These are phyloP conservation scores for Blastobotrys capitulatus DNA, from an alignment of 1,139 yeast genomes.

Conservation along the genomic window DNA sequence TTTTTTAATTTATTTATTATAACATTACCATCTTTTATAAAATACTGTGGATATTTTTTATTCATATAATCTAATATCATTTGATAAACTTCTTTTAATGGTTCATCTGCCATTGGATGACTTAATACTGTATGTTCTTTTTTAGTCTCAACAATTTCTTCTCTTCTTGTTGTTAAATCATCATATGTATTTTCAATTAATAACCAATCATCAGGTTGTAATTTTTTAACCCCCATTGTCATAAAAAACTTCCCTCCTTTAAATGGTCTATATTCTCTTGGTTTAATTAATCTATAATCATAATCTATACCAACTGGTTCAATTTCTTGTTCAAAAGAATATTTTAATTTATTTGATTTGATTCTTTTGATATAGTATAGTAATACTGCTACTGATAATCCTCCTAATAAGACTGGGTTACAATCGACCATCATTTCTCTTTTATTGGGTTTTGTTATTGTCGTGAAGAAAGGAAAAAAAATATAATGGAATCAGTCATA, in stretches of 20 bases:
- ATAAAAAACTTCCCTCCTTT: constrained; percentile 56
- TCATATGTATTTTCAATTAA: constrained; percentile 60
- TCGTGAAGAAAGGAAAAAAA: too few relatives aligned
- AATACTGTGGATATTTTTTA: constrained; percentile 57
- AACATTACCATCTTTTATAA: constrained; percentile 25
- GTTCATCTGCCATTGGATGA: constrained; percentile 43
- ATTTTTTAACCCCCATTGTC: constrained; percentile 60
- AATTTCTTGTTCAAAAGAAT: background rate
- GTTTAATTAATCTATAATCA: constrained; percentile 44
- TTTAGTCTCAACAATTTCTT: constrained; percentile 38
- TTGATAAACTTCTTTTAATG: constrained; percentile 54
- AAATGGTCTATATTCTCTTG: constrained; percentile 56
- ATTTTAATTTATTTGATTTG: too few relatives aligned
- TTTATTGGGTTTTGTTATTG: too few relatives aligned
- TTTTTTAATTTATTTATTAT: constrained; percentile 22
- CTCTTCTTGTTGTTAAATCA: constrained; percentile 42
- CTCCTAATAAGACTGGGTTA: too few relatives aligned
- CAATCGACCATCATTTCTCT: too few relatives aligned
- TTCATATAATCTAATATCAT: constrained; percentile 44
- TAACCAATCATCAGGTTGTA: constrained; percentile 58
- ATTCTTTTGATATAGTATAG: too few relatives aligned
- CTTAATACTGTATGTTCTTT: constrained; percentile 37
- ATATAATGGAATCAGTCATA: too few relatives aligned
- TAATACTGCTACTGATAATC: too few relatives aligned
- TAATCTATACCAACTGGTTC: constrained; percentile 16